These are phyloP conservation scores for Hypoxylon sp. DNA, from an alignment of 2,329 filamentous ascomycete genomes.

Conservation along the genomic window DNA sequence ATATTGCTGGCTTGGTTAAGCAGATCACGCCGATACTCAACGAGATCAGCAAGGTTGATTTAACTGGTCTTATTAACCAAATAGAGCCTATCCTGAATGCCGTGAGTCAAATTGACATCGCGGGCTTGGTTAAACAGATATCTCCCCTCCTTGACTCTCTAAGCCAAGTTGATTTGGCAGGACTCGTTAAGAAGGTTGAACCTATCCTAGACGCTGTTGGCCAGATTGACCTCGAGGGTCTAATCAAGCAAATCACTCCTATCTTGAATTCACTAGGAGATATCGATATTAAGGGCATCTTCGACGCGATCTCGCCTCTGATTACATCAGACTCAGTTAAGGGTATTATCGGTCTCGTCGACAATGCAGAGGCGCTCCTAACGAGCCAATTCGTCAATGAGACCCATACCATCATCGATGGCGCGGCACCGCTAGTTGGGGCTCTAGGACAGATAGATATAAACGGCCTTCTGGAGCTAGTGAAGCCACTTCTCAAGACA, in stretches of 20 bases:
- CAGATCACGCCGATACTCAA: conserved; percentile 43
- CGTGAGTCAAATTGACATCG: conserved; percentile 57
- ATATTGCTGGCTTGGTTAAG: conserved; percentile 38
- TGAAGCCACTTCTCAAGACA: conserved; percentile 57
- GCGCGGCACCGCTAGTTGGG: conserved; percentile 57
- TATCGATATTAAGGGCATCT: conserved; percentile 55
- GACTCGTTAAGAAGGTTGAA: conserved; percentile 55
- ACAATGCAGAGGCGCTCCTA: conserved; percentile 58
- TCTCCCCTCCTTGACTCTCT: conserved; percentile 52
- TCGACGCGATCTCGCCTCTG: conserved; percentile 55
- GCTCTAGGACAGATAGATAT: conserved; percentile 58
- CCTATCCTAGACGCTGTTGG: conserved; percentile 52
- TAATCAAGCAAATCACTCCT: conserved; percentile 49
- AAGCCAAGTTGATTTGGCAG: conserved; percentile 57
- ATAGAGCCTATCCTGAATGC: conserved; percentile 56
- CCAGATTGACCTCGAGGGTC: conserved; percentile 39
- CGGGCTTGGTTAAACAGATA: conserved; percentile 53
- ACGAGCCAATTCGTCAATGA: conserved; percentile 59
- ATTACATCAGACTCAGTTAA: conserved; percentile 55
- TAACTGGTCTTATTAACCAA: conserved; percentile 55
- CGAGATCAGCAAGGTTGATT: conserved; percentile 53
- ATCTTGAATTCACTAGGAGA: conserved; percentile 54
- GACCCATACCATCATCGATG: conserved; percentile 58
- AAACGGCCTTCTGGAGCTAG: conserved; percentile 55
- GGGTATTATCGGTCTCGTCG: conserved; percentile 56